These are phyloP conservation scores for Aureobasidium sp. DNA, from an alignment of 2,329 filamentous ascomycete species.

Conservation along the genomic window DNA sequence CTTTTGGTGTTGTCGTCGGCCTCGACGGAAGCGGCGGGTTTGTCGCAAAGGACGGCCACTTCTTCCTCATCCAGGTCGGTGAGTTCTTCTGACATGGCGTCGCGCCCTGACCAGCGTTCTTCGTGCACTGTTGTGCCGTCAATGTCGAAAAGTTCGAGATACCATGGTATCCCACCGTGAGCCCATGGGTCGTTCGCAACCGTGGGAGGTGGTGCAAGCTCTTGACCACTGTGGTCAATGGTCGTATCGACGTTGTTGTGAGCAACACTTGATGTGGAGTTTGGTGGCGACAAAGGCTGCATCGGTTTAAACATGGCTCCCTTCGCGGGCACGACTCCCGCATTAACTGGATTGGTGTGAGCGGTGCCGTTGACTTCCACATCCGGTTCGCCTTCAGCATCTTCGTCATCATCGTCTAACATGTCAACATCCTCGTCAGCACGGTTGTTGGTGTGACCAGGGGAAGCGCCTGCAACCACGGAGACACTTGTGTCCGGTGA, in stretches of 20 bases:
- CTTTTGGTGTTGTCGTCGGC: conserved; percentile 11
- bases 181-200: conserved; percentile 29
- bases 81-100: conserved; percentile 69
- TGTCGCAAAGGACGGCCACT: conserved; percentile 52
- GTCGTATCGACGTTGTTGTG: conserved; percentile 27
- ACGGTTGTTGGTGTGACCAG: conserved; percentile 14
- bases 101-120: conserved; percentile 66
- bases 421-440: conserved; percentile 22
- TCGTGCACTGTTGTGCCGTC: conserved; percentile 72
- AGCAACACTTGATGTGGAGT: conserved; percentile 34
- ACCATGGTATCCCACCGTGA: conserved; percentile 81
- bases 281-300: conserved; percentile 30
- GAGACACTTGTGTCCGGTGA: conserved; percentile 29
- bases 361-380: not conserved
- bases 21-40: not conserved
- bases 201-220: conserved; percentile 25
- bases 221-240: not conserved
- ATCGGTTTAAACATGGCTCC: conserved; percentile 20
- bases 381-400: conserved; percentile 19
- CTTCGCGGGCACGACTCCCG: not conserved
- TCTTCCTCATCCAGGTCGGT: conserved; percentile 91
- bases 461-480: conserved; percentile 32
- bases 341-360: not conserved
- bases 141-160: conserved; percentile 73
- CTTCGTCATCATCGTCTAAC: conserved; percentile 22